Percentiles rank a stretch among this genome's conserved stretches.
Conservation (phyloP, 306 rosid species). For the Vicia villosa region DNA sequence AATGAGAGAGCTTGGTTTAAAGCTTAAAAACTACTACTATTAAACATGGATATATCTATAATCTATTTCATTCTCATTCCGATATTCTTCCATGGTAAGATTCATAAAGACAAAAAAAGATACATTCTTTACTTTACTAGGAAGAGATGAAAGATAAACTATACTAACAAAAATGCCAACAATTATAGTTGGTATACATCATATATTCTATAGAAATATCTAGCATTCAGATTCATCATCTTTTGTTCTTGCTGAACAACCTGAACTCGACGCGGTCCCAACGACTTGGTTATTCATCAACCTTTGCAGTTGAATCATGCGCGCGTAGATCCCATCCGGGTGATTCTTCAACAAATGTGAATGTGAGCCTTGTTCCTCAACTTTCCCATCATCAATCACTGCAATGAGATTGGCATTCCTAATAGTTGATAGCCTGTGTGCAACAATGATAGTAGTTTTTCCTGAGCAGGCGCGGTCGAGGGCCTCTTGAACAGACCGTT, state of each 20-base stretch:
- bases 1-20: no score
- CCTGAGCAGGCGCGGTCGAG: conserved; percentile 82
- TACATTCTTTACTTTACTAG: conserved; percentile 40
- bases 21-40: background rate
- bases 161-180: conserved; percentile 55
- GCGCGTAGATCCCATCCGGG: conserved; percentile 83
- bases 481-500: conserved; percentile 93
- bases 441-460: conserved; percentile 87
- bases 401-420: conserved; percentile 85
- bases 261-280: conserved; percentile 83
- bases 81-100: conserved; percentile 44
- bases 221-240: conserved; percentile 59
- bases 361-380: conserved; percentile 96
- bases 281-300: conserved; percentile 76
- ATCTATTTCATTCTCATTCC: conserved; percentile 52
- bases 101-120: conserved; percentile 46
- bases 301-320: conserved; percentile 93
- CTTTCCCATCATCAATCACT: conserved; percentile 97
- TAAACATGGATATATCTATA: conserved; percentile 35
- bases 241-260: conserved; percentile 66
- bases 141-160: conserved; percentile 54
- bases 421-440: conserved; percentile 84
- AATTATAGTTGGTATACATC: conserved; percentile 40
- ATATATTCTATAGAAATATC: conserved; percentile 29
- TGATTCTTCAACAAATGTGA: conserved; percentile 84